These are phyloP conservation scores for Mycosarcoma mackinlayi DNA, from an alignment of 1,284 basidiomycete species.

Conservation along the genomic window DNA sequence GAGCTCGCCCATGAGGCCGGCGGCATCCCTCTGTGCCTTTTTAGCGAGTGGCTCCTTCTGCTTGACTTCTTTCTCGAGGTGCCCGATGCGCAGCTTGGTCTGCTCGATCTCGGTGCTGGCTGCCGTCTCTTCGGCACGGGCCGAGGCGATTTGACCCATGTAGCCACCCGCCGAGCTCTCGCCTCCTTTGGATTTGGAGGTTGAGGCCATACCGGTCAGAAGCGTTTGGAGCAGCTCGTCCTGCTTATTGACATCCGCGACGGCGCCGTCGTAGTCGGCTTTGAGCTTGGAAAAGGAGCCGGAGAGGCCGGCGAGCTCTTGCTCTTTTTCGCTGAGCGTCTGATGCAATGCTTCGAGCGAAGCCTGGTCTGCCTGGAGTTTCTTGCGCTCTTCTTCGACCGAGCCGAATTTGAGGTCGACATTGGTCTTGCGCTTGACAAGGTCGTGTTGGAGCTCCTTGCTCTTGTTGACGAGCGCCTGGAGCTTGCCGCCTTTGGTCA, in stretches of 20 bases:
- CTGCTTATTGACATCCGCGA: slow-evolving; percentile 77
- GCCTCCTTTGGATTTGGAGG: slow-evolving; percentile 72
- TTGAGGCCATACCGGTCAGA: slow-evolving; percentile 84
- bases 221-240: slow-evolving; percentile 97
- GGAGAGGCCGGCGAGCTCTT: slow-evolving; percentile 33
- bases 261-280: slow-evolving; percentile 75
- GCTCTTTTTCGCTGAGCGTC: slow-evolving; percentile 70
- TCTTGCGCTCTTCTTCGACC: slow-evolving; percentile 82
- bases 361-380: slow-evolving; percentile 74
- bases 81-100: slow-evolving; percentile 79
- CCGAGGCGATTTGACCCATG: slow-evolving; percentile 94
- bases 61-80: slow-evolving; percentile 84
- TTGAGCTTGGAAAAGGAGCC: slow-evolving; percentile 70
- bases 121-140: slow-evolving; percentile 79
- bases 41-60: slow-evolving; percentile 82
- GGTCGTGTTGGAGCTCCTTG: slow-evolving; percentile 80
- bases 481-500: slow-evolving; percentile 80
- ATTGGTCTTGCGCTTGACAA: slow-evolving; percentile 89
- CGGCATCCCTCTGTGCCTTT: slow-evolving; percentile 84
- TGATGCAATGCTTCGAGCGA: slow-evolving; percentile 69
- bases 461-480: slow-evolving; percentile 83
- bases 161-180: slow-evolving; percentile 83
- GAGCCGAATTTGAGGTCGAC: slow-evolving; percentile 83
- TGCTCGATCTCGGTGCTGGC: slow-evolving; percentile 88
- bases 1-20: slow-evolving; percentile 76